A percentile compares a stretch with the other conserved stretches of the same genome.
Conservation (phyloP, 495 filamentous ascomycete genomes). For the Penicillium bovifimosum region DNA sequence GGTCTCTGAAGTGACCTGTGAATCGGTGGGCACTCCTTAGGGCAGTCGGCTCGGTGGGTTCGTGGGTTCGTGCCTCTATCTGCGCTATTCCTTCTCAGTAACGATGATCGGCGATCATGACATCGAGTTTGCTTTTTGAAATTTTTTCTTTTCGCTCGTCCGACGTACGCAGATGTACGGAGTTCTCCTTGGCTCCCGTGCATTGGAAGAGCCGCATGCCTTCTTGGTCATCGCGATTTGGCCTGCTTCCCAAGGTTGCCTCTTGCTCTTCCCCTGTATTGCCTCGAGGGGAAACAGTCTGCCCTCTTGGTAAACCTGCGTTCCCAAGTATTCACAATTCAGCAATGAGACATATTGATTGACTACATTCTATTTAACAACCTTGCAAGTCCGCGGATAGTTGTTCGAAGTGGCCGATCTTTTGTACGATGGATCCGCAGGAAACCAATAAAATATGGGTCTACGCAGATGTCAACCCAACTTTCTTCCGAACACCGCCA, state of each 20-base stretch:
- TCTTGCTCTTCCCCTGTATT: background rate
- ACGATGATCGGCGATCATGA: constrained; percentile 9
- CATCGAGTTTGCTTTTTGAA: background rate
- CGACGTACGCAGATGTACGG: background rate
- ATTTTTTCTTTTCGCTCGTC: background rate
- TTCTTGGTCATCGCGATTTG: background rate
- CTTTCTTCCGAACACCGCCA: background rate
- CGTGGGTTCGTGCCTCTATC: constrained; percentile 11
- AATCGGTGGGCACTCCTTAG: constrained; percentile 9
- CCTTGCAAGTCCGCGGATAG: too few relatives aligned
- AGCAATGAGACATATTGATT: too few relatives aligned
- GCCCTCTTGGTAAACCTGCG: background rate
- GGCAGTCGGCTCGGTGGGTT: constrained; percentile 10
- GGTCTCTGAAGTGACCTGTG: constrained; percentile 1
- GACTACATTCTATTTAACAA: too few relatives aligned
- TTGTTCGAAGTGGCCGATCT: background rate
- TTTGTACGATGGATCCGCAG: background rate
- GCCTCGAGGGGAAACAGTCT: background rate
- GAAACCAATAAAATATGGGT: background rate
- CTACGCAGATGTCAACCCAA: background rate
- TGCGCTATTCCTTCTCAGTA: constrained; percentile 4
- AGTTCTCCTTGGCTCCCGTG: background rate
- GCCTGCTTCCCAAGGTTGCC: background rate
- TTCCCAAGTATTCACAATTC: too few relatives aligned
- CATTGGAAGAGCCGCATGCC: constrained; percentile 7